Base-by-base conservation (phyloP, 148 eudicot genomes). In the Arbutus unedo region DNA sequence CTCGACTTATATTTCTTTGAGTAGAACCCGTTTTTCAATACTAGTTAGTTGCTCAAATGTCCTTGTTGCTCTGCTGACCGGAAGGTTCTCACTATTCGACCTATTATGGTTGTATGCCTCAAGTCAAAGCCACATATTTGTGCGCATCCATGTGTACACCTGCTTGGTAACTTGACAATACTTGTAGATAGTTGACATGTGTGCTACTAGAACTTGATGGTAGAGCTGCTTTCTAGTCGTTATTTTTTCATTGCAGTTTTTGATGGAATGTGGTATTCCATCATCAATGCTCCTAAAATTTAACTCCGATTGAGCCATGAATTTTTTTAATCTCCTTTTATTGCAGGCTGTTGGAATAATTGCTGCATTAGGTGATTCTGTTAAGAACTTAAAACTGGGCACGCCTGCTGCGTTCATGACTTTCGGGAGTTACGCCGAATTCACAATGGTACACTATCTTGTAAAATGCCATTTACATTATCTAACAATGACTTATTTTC, bases 401-500 rank as follows among this genome's bases (percentile, higher is more conserved):
- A 89, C 88, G 55, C 94, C 99, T 74, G 98, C 95, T 85, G 99
- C 98, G 62, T 84, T 96, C 43, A 94, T 96, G 99, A 91, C 93
- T 59, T 96, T 81, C 89, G 99, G 99, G 86, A 87, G 94, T 72
- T 96, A 94, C 87, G 93, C 99, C 77, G 99, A 96, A 86, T 94
- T 89, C 83, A 87, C 90, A 82, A 87, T 86, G 93, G 99, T 94
- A 90, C 77, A 84, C 78, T 44, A 68, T 83, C 66, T 78, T 59
- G 15, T 41, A 79, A 56, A 41, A 67, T 67, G 18, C 47, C 23
- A 43, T 59, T 84, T 81, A 25, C 44, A 54, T 48, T 25, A 44
- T 72, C 25, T 48, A 3, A 74, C 14, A 9, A 73, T 23, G 53
- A 6, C 49, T 71, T 6, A 15, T 5, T 15, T 71, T 43, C 21